Percentiles rank a stretch among this genome's conserved stretches.
phyloP scores from a whole-genome alignment of 306 rosid genomes.

The Rubus idaeus region DNA sequence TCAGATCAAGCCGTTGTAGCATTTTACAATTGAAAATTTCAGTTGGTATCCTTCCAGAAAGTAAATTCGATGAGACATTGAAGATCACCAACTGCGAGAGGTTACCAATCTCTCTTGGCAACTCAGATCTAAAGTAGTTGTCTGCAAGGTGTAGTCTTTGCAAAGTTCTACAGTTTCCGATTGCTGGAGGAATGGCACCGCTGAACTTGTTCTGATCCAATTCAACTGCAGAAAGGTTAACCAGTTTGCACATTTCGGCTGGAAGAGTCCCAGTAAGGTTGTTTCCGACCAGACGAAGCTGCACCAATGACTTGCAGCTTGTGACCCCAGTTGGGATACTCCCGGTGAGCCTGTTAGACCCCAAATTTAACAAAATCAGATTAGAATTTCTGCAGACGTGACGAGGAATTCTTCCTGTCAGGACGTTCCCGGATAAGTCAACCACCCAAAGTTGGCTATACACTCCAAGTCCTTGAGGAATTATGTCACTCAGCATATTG shows the following conservation, averaged over 20 bases:
- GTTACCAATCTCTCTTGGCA: conserved; percentile 77
- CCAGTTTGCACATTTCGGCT: conserved; percentile 53
- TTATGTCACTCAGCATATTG: conserved; percentile 54
- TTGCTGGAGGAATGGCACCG: conserved; percentile 63
- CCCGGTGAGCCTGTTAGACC: conserved; percentile 56
- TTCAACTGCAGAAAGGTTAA: conserved; percentile 64
- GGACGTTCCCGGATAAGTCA: conserved; percentile 67
- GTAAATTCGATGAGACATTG: conserved; percentile 70
- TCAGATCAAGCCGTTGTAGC: conserved; percentile 84
- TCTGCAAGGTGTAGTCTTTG: conserved; percentile 73
- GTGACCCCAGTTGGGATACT: conserved; percentile 62
- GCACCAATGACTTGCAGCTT: conserved; percentile 59
- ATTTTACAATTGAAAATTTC: conserved; percentile 54
- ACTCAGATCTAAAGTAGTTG: conserved; percentile 60
- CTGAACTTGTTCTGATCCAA: conserved; percentile 69
- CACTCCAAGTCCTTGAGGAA: conserved; percentile 73
- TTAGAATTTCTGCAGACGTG: conserved; percentile 54
- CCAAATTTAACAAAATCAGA: conserved; percentile 61
- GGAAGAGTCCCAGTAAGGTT: conserved; percentile 65
- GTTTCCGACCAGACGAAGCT: conserved; percentile 61
- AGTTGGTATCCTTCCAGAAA: conserved; percentile 60
- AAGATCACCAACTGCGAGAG: conserved; percentile 74
- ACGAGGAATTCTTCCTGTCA: conserved; percentile 69
- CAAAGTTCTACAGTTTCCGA: conserved; percentile 56
- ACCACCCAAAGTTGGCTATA: conserved; percentile 79